Evolutionary conservation across 306 rosid genomes (phyloP).

Genomic region (Mucuna pruriens): DNA sequence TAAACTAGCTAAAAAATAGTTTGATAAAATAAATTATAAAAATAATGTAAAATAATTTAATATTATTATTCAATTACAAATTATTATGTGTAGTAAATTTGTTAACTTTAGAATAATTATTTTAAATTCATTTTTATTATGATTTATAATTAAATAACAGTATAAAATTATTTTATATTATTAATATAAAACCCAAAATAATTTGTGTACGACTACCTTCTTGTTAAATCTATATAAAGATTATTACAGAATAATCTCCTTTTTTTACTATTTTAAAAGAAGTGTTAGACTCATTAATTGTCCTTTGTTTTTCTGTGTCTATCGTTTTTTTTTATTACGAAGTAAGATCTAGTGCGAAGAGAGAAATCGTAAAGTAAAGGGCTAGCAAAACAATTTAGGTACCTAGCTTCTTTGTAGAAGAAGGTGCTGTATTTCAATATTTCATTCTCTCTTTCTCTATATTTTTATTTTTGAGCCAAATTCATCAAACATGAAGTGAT

Average conservation of each 20-base stretch:
- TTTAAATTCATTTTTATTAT: no score
- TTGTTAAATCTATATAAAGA: not conserved
- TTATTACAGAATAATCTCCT: not conserved
- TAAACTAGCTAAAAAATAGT: no score
- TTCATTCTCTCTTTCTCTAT: not conserved
- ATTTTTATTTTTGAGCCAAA: not conserved
- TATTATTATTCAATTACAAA: no score
- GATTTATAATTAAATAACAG: no score
- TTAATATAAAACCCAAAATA: no score
- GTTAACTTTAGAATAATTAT: no score
- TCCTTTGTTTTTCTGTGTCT: not conserved
- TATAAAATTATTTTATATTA: no score
- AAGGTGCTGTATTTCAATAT: not conserved
- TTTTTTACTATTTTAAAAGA: not conserved
- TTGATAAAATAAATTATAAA: no score
- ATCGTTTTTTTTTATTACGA: not conserved
- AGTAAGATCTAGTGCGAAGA: not conserved
- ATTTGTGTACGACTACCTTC: not conserved
- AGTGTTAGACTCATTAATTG: not conserved
- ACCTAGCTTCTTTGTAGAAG: not conserved
- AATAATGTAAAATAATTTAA: no score
- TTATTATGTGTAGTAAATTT: no score
- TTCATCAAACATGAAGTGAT: not conserved
- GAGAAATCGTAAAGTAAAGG: not conserved
- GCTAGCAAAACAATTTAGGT: not conserved